Evolutionary conservation across 2,329 filamentous ascomycete genomes (phyloP).

Genomic region (Davidsoniella virescens): DNA sequence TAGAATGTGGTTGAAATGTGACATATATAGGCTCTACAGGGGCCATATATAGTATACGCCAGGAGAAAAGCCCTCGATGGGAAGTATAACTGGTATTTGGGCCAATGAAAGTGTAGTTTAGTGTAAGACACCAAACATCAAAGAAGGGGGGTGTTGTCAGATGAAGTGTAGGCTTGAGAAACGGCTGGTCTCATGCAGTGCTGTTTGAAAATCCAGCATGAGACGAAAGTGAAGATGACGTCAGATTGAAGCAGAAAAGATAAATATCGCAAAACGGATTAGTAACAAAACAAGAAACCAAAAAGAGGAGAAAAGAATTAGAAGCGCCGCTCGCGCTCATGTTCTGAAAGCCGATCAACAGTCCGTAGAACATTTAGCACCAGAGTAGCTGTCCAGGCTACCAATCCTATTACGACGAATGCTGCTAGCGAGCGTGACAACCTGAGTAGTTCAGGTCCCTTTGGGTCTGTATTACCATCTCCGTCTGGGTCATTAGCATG

Average conservation of each 20-base stretch:
- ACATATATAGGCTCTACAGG: too few relatives aligned
- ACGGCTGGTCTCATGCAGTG: too few relatives aligned
- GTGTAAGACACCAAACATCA: too few relatives aligned
- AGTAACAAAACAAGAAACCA: background rate
- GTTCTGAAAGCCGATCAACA: constrained; percentile 42
- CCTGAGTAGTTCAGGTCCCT: constrained; percentile 7
- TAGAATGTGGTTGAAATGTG: too few relatives aligned
- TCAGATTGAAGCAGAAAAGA: background rate
- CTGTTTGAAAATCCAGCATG: too few relatives aligned
- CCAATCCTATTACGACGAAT: constrained; percentile 63
- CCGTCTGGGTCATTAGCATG: constrained; percentile 26
- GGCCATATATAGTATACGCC: too few relatives aligned
- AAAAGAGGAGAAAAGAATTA: background rate
- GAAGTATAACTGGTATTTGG: too few relatives aligned
- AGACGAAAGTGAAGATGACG: too few relatives aligned
- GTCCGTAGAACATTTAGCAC: constrained; percentile 65
- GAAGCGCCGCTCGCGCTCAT: background rate
- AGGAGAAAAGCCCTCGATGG: too few relatives aligned
- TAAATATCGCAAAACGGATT: background rate
- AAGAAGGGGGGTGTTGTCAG: too few relatives aligned
- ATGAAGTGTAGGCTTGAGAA: too few relatives aligned
- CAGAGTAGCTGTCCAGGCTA: constrained; percentile 86
- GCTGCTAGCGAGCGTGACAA: constrained; percentile 53
- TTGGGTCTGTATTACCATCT: constrained; percentile 7
- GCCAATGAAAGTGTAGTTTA: too few relatives aligned